Percentiles rank a stretch among this genome's conserved stretches.
Evolutionary conservation across 2,329 filamentous ascomycete species (phyloP).

Genomic region (Botryotinia narcissicola): DNA sequence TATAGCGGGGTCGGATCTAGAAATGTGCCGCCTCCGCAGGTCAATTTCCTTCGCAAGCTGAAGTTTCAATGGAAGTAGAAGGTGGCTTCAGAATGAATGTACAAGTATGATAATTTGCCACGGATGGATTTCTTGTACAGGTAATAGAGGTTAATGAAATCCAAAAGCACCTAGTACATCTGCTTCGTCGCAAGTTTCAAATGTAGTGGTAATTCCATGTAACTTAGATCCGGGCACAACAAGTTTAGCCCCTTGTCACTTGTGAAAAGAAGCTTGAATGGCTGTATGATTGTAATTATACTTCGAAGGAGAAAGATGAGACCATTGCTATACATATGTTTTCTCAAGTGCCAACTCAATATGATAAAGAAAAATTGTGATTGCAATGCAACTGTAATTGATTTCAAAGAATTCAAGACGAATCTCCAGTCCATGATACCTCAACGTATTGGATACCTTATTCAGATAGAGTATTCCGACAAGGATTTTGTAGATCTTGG

Average conservation of each 20-base stretch:
- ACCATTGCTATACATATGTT: background rate
- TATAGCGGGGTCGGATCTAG: background rate
- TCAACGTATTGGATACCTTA: background rate
- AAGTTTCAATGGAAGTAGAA: background rate
- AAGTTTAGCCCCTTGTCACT: background rate
- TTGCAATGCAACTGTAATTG: background rate
- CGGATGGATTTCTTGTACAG: background rate
- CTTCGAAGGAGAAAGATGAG: background rate
- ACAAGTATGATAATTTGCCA: background rate
- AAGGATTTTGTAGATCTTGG: background rate
- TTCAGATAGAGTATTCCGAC: background rate
- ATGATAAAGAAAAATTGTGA: background rate
- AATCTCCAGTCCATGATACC: background rate
- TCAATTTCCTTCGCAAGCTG: background rate
- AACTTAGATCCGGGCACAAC: background rate
- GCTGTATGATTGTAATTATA: background rate
- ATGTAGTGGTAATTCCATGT: background rate
- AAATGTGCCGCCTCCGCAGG: slow-evolving; percentile 6
- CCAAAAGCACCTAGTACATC: background rate
- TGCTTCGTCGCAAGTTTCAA: slow-evolving; percentile 16
- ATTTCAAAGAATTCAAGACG: background rate
- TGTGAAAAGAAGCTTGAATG: background rate
- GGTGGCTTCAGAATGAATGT: background rate
- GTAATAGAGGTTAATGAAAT: background rate
- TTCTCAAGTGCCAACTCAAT: background rate